Conservation (phyloP, 345 rosid genomes). For the Aquilaria yunnanensis region DNA sequence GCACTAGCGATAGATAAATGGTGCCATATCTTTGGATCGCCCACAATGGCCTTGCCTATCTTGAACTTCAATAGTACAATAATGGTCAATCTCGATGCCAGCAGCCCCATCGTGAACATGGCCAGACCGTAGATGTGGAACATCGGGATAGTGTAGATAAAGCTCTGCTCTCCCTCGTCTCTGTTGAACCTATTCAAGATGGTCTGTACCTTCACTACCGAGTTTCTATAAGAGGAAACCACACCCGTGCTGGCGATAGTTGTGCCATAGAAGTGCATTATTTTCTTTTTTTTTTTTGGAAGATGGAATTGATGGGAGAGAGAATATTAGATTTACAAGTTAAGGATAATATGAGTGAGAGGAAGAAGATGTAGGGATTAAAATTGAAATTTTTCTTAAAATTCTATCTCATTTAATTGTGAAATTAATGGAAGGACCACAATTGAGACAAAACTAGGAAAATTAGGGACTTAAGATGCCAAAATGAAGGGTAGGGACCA, state of each 20-base stretch:
- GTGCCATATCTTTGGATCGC: slow-evolving; percentile 44
- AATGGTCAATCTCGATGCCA: slow-evolving; percentile 57
- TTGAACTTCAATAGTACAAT: slow-evolving; percentile 70
- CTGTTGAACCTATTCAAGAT: slow-evolving; percentile 23
- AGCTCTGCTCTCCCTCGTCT: slow-evolving; percentile 29
- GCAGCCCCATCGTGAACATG: slow-evolving; percentile 47
- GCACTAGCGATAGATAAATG: slow-evolving; percentile 60
- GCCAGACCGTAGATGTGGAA: slow-evolving; percentile 79
- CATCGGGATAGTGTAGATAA: slow-evolving; percentile 85
- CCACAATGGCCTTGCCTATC: slow-evolving; percentile 53
- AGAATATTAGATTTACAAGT: too few species aligned
- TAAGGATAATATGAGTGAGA: too few species aligned
- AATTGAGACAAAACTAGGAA: too few species aligned
- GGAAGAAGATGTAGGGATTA: too few species aligned
- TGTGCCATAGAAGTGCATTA: slow-evolving; percentile 33
- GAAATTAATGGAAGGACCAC: too few species aligned
- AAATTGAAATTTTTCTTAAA: too few species aligned
- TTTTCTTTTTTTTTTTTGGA: too few species aligned
- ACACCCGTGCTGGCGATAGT: slow-evolving; percentile 88
- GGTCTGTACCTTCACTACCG: slow-evolving; percentile 53
- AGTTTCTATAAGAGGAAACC: slow-evolving; percentile 56
- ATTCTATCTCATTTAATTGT: too few species aligned
- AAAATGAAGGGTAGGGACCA: too few species aligned
- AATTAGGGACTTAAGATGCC: too few species aligned
- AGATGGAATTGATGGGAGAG: too few species aligned